A percentile compares a stretch with the other conserved stretches of the same genome.
Conservation (phyloP, 2,329 filamentous ascomycete species). For the Cladosporium sp. region DNA sequence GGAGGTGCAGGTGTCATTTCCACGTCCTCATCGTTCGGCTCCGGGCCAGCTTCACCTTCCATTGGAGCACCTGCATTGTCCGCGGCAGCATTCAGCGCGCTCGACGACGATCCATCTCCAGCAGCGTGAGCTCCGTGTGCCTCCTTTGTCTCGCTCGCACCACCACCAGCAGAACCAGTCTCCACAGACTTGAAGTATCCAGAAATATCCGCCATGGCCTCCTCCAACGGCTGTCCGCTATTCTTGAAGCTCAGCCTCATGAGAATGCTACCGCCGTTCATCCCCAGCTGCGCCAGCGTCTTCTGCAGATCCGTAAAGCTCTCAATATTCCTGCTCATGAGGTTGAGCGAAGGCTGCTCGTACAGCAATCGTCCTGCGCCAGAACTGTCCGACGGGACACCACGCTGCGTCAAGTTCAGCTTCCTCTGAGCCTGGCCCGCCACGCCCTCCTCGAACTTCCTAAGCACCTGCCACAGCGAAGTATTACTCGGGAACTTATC, state of each 20-base stretch:
- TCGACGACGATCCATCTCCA: slow-evolving; percentile 15
- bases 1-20: slow-evolving; percentile 9
- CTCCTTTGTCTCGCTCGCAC: slow-evolving; percentile 11
- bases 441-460: slow-evolving; percentile 77
- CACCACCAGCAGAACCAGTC: slow-evolving; percentile 21
- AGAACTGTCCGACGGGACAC: slow-evolving; percentile 55
- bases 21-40: slow-evolving; percentile 21
- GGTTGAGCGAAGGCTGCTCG: slow-evolving; percentile 75
- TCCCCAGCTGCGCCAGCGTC: slow-evolving; percentile 77
- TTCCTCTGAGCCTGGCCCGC: slow-evolving; percentile 49
- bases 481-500: slow-evolving; percentile 86
- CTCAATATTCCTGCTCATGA: slow-evolving; percentile 73
- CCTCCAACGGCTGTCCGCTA: slow-evolving; percentile 72
- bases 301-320: slow-evolving; percentile 81
- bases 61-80: slow-evolving; percentile 18
- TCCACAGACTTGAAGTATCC: slow-evolving; percentile 58
- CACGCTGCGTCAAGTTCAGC: slow-evolving; percentile 76
- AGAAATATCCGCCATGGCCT: slow-evolving; percentile 76
- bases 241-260: slow-evolving; percentile 70
- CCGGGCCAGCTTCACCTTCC: slow-evolving; percentile 19
- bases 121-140: slow-evolving; percentile 20
- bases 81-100: slow-evolving; percentile 20
- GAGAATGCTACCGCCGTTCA: slow-evolving; percentile 75
- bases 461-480: slow-evolving; percentile 80
- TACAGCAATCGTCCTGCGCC: slow-evolving; percentile 74